These are phyloP conservation scores for Metschnikowia kofuensis DNA, from an alignment of 805 yeast genomes.

Conservation along the genomic window DNA sequence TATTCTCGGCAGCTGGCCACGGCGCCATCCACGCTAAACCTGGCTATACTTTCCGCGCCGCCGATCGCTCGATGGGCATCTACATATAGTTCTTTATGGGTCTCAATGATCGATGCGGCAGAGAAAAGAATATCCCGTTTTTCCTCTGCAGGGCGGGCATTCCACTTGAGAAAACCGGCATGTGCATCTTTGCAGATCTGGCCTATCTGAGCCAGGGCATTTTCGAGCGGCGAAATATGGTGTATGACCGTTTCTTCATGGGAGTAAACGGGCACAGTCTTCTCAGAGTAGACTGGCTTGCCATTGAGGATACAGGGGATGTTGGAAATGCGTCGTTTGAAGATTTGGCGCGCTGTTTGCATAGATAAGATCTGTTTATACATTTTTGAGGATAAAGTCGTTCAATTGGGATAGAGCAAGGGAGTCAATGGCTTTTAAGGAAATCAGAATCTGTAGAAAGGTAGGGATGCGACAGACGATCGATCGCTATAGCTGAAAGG, in stretches of 20 bases:
- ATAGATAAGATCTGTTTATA: not conserved
- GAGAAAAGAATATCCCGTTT: slow-evolving; percentile 20
- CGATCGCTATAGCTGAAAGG: too few species aligned
- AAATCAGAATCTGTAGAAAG: too few species aligned
- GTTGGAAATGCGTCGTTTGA: not conserved
- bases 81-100: slow-evolving; percentile 7
- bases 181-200: slow-evolving; percentile 20
- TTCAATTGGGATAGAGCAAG: not conserved
- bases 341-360: not conserved
- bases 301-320: slow-evolving; percentile 15
- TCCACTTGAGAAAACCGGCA: slow-evolving; percentile 29
- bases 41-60: slow-evolving; percentile 7
- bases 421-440: too few species aligned
- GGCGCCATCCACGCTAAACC: slow-evolving; percentile 6
- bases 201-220: slow-evolving; percentile 2
- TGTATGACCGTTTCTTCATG: slow-evolving; percentile 7
- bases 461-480: too few species aligned
- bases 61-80: slow-evolving; percentile 15
- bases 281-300: not conserved
- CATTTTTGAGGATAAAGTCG: not conserved
- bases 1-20: slow-evolving; percentile 11
- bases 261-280: slow-evolving; percentile 12
- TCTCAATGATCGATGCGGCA: slow-evolving; percentile 17
- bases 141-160: slow-evolving; percentile 13
- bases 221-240: slow-evolving; percentile 13